phyloP scores from a whole-genome alignment of 2,329 filamentous ascomycete genomes.

The Fusarium sp. region DNA sequence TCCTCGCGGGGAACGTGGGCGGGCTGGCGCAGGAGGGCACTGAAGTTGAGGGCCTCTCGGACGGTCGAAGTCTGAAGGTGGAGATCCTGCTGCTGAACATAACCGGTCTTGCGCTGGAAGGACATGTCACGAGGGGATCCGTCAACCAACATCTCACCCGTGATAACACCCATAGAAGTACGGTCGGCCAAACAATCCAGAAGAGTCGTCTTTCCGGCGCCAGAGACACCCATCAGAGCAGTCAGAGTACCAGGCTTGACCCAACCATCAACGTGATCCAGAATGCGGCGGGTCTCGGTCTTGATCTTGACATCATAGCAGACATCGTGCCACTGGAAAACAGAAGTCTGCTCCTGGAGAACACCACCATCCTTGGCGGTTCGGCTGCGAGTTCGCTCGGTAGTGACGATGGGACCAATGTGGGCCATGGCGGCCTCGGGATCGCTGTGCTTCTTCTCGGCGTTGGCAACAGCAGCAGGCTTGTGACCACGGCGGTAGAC shows the following conservation, averaged over 20 bases:
- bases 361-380: slow-evolving; percentile 57
- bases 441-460: slow-evolving; percentile 73
- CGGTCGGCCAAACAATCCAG: slow-evolving; percentile 88
- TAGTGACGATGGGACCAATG: slow-evolving; percentile 62
- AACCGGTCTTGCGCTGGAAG: slow-evolving; percentile 93
- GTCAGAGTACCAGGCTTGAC: slow-evolving; percentile 93
- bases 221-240: slow-evolving; percentile 90
- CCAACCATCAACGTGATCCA: slow-evolving; percentile 91
- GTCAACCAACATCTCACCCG: slow-evolving; percentile 81
- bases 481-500: slow-evolving; percentile 79
- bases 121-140: slow-evolving; percentile 77
- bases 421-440: slow-evolving; percentile 63
- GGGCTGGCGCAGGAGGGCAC: slow-evolving; percentile 86
- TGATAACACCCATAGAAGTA: slow-evolving; percentile 89
- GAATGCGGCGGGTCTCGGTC: slow-evolving; percentile 76
- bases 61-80: slow-evolving; percentile 88
- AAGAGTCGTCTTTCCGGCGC: slow-evolving; percentile 94
- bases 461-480: slow-evolving; percentile 67
- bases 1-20: slow-evolving; percentile 77
- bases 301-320: slow-evolving; percentile 86
- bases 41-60: slow-evolving; percentile 88
- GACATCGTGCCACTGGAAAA: slow-evolving; percentile 89
- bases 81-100: slow-evolving; percentile 93
- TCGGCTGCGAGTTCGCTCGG: slow-evolving; percentile 53
- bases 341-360: slow-evolving; percentile 71